Evolutionary conservation across 2,329 filamentous ascomycete species (phyloP), one percentile per base, ranked within the genome.

Genomic region (Botrytis cinerea): DNA sequence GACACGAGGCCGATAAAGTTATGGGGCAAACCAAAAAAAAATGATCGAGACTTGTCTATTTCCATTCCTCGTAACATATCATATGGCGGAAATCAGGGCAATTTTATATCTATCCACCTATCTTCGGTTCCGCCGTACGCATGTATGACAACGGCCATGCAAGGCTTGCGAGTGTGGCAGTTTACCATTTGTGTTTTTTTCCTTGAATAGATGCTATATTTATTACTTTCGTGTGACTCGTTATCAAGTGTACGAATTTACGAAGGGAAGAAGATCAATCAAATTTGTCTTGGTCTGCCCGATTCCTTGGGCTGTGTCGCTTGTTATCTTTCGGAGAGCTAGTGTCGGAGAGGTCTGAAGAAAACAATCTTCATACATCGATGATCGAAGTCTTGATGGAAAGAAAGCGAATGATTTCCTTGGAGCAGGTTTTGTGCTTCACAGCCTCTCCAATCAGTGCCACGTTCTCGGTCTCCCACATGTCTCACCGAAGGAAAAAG

Each of bases 91-190:
- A 63, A 71, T 22, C 69, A 71, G 69, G 69, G 57, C 45, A 71
- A 64, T 51, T 28, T 57, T 18, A 70, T 60, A 38, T 20, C 18
- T 32, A 7, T 57, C 20, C 20, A 22, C 20, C 43, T 25, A 35
- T 71, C 43, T 59, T 35, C 48, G 46, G 3, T 67, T 35, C 38
- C 14, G 51, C 40, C 25, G 60, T 28, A 48, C 35, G n/a, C 35
- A 18, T n/a, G 70, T 35, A 60, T 68, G 40, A 72, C 40, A 72
- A 60, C 51, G 60, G 71, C 32, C 51, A 72, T 68, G 71, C 62
- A 62, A 62, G n/a, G 51, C 32, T n/a, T 62, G 25, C 60, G 68
- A 72, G 71, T 72, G 71, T 68, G 70, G 70, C 70, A 72, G 46
- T 57, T 43, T 66, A 46, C 70, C 70, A 72, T 72, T 72, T 57